A percentile compares a stretch with the other conserved stretches of the same genome.
Evolutionary conservation across 2,329 filamentous ascomycete genomes (phyloP).

Genomic region (Sporothrix inflata): DNA sequence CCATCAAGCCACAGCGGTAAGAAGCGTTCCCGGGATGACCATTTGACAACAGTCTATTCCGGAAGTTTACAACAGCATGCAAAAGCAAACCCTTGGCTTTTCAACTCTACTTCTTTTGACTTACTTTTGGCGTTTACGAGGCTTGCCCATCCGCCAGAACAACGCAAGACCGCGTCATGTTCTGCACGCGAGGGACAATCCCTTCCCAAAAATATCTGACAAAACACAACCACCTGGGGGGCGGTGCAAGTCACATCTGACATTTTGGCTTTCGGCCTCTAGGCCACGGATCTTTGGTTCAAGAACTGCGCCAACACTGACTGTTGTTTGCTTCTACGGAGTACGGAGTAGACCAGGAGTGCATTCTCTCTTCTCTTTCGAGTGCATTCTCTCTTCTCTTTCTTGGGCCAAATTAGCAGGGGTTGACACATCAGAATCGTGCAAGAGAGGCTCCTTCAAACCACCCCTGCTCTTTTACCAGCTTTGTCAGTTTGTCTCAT

Average conservation of each 20-base stretch:
- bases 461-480: background rate
- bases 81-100: background rate
- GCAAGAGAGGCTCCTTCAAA: background rate
- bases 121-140: too few species aligned
- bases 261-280: background rate
- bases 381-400: background rate
- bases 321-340: too few species aligned
- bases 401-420: background rate
- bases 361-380: too few species aligned
- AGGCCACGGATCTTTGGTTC: background rate
- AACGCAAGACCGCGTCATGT: too few species aligned
- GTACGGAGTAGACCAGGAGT: too few species aligned
- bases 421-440: background rate
- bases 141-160: too few species aligned
- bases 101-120: background rate
- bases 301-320: background rate
- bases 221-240: background rate
- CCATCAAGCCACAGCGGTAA: constrained; percentile 10
- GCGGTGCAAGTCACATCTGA: background rate
- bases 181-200: background rate
- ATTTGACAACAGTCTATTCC: background rate
- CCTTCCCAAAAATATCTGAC: background rate
- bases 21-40: background rate
- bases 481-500: constrained; percentile 1
- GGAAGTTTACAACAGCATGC: background rate